Evolutionary conservation across 441 rosid genomes (phyloP), one percentile per base, ranked within the genome.

Genomic region (Croton laevigatus): DNA sequence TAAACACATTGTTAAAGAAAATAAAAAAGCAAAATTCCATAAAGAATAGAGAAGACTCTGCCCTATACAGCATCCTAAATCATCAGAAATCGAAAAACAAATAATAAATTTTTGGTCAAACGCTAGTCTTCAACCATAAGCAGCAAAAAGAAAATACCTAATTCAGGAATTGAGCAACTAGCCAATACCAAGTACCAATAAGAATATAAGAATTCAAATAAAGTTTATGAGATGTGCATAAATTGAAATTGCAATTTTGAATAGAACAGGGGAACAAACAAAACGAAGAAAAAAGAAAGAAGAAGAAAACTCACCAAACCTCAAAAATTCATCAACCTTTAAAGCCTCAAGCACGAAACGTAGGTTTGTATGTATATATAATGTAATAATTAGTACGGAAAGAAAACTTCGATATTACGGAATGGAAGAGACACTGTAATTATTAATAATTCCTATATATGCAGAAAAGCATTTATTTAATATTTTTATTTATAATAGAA

Each of bases 361-460:
- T n/a, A 61, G 6, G 2, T 36, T 8, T 5, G 3, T 40, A 58
- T 5, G 4, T 40, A 44, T 16, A 5, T 54, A 55, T 1, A 27
- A 27, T 27, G 32, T 27, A 27, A 27, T 27, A 27, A 27, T 27
- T 27, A 68, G 4, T 27, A 69, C 32, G 27, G 16, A 16, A 59
- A 6, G 57, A 69, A 46, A 9, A 53, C 65, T 69, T 48, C 19
- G 10, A 45, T 37, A n/a, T 27, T 34, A 59, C 32, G 64, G 40
- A 69, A 69, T 14, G 10, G 57, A 67, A 67, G 34, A 44, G 70
- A 4, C 40, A 4, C 22, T 36, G 19, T 23, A 52, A 36, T 60
- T 37, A 1, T n/a, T 38, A 61, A 36, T 59, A 34, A 27, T 27
- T 27, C 45, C 45, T 2, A 16, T 27, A 3, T 37, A 14, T 10